These are phyloP conservation scores for Geum urbanum DNA, from an alignment of 306 rosid genomes.

Conservation along the genomic window DNA sequence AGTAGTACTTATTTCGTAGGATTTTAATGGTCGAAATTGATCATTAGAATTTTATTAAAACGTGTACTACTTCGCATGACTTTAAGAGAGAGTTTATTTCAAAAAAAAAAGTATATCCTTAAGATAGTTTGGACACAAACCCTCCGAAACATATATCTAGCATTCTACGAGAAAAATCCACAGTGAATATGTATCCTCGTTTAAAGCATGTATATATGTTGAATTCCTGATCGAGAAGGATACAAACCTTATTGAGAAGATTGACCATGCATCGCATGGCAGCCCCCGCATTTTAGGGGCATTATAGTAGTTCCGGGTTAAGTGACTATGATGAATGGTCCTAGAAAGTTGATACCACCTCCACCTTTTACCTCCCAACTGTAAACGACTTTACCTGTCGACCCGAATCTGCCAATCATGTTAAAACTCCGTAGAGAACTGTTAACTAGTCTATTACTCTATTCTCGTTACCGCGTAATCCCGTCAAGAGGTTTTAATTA, in stretches of 20 bases:
- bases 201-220: constrained; percentile 6
- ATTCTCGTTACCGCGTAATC: neutral
- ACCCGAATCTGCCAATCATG: constrained; percentile 22
- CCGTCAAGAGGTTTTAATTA: neutral
- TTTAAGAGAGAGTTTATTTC: too few species aligned
- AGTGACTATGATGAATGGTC: constrained; percentile 27
- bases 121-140: neutral
- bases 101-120: too few species aligned
- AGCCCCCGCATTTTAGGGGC: constrained; percentile 20
- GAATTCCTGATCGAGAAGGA: constrained; percentile 1
- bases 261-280: constrained; percentile 3
- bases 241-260: neutral
- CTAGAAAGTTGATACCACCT: constrained; percentile 37
- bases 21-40: too few species aligned
- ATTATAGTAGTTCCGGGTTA: neutral
- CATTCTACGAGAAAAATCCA: neutral
- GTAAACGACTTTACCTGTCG: constrained; percentile 65
- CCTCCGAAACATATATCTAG: neutral
- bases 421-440: too few species aligned
- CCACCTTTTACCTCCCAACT: constrained; percentile 38
- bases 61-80: too few species aligned
- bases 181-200: neutral
- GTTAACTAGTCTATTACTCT: too few species aligned
- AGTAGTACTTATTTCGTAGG: too few species aligned
- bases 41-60: too few species aligned